Base-by-base conservation (phyloP, 805 yeast species). In the Kuraishia piskuri region DNA sequence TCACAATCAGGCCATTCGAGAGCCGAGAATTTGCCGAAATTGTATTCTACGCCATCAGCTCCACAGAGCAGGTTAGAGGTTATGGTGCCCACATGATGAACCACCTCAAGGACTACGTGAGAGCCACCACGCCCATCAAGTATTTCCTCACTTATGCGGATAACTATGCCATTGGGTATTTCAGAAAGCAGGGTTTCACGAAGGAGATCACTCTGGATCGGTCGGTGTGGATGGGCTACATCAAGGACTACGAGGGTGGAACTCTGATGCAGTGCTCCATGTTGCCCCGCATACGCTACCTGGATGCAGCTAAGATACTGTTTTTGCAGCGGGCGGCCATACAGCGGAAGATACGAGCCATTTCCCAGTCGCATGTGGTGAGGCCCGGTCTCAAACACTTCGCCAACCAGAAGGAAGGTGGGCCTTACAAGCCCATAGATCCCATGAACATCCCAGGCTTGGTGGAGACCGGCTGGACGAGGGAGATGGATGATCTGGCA, bases 31-130 rank as follows among this genome's bases (percentile, higher is more conserved):
- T 94, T 76, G 99, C 99, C 1, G 99, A 94, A 68, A 94, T 94
- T 72, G 99, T 94, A 23, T 94, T 94, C 63, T 94, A 97, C 78
- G 99, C 99, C 24, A 94, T 94, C 55, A 86, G 96, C 48, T 89
- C 97, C 2, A 89, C 97, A 0, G 99, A 94, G 66, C 99, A 94
- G 72, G 99, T 94, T 20, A 75, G 97, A 58, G 99, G 99, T 37
- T 94, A 94, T 66, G 99, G 99, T 69, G 99, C 99, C 0, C 99
- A 94, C 69, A 69, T 94, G 63, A 94, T 94, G 99, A 94, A 94
- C 68, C 99, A 94, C 71, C 73, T 94, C 60, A 94, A 94, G 65
- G 99, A 94, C 69, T 94, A 92, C 68, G 97, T 94, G 46, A 77
- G 90, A 59, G 85, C 90, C 21, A 90, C 97, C 0, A 82, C 95